phyloP scores from a whole-genome alignment of 1,284 basidiomycete species.

The Sanguinoderma infundibulare region DNA sequence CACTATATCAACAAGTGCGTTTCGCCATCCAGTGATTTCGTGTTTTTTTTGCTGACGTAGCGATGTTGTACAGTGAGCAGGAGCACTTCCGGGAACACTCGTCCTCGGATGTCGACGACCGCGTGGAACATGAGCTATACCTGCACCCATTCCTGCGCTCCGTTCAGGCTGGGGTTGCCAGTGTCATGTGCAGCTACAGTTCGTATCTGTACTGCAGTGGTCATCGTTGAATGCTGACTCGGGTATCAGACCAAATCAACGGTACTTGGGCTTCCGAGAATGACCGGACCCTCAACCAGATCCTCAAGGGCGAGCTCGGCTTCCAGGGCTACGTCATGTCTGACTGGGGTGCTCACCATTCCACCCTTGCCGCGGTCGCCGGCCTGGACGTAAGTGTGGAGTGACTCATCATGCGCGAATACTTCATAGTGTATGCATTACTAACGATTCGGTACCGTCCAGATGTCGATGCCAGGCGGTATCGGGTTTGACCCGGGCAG shows the following conservation, averaged over 20 bases:
- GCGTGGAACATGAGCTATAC: constrained; percentile 79
- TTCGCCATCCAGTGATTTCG: too few relatives aligned
- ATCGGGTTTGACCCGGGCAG: constrained; percentile 54
- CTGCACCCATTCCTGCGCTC: constrained; percentile 74
- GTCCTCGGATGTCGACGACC: constrained; percentile 76
- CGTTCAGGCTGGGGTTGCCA: constrained; percentile 77
- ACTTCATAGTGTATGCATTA: neutral
- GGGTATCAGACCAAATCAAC: constrained; percentile 62
- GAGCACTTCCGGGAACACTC: constrained; percentile 59
- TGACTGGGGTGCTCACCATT: constrained; percentile 68
- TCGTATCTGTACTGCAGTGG: constrained; percentile 18
- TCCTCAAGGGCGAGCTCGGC: constrained; percentile 80
- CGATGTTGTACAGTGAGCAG: constrained; percentile 53
- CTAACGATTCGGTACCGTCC: neutral
- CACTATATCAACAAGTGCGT: constrained; percentile 76
- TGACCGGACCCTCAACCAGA: constrained; percentile 72
- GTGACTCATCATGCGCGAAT: too few relatives aligned
- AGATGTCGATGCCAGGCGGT: constrained; percentile 80
- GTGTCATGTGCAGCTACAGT: constrained; percentile 81
- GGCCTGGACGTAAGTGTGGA: constrained; percentile 71
- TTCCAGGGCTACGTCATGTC: constrained; percentile 80
- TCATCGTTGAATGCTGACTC: neutral
- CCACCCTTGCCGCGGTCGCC: constrained; percentile 61
- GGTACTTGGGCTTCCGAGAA: constrained; percentile 83
- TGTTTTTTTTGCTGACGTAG: neutral